These are phyloP conservation scores for Sclerotinia spermophila DNA, from an alignment of 2,329 filamentous ascomycete species.

Conservation along the genomic window DNA sequence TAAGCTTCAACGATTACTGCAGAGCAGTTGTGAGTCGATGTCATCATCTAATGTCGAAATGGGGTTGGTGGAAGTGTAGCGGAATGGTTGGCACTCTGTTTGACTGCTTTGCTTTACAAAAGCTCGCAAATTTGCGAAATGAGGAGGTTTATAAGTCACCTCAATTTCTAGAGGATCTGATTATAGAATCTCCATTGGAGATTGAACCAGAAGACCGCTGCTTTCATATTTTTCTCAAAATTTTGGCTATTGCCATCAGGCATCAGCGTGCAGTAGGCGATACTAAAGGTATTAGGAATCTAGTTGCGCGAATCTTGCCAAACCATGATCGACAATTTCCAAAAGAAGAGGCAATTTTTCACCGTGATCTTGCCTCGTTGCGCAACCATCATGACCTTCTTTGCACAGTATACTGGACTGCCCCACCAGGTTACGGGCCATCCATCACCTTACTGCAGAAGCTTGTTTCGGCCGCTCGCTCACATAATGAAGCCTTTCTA, in stretches of 20 bases:
- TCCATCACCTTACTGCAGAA: constrained; percentile 53
- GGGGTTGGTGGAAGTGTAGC: constrained; percentile 60
- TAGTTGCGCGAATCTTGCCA: constrained; percentile 59
- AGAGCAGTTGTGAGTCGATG: constrained; percentile 57
- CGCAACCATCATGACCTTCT: constrained; percentile 68
- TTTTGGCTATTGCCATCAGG: constrained; percentile 55
- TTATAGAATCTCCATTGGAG: constrained; percentile 43
- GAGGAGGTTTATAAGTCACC: constrained; percentile 61
- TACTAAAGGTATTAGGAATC: constrained; percentile 56
- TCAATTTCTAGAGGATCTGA: constrained; percentile 56
- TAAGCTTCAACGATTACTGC: constrained; percentile 64
- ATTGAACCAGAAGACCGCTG: constrained; percentile 56
- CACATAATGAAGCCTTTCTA: constrained; percentile 63
- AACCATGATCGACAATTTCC: constrained; percentile 63
- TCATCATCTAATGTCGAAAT: constrained; percentile 59
- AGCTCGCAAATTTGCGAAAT: constrained; percentile 59
- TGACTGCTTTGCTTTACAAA: constrained; percentile 63
- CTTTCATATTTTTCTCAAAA: constrained; percentile 66
- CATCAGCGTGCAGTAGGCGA: constrained; percentile 47
- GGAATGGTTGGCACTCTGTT: constrained; percentile 58
- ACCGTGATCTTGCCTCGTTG: constrained; percentile 60
- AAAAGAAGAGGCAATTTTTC: constrained; percentile 57
- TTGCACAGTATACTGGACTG: constrained; percentile 62
- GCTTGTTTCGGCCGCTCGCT: constrained; percentile 55
- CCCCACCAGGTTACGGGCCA: constrained; percentile 53